Evolutionary conservation across 257 asterid genomes (phyloP).

Genomic region (Anisodus tanguticus): DNA sequence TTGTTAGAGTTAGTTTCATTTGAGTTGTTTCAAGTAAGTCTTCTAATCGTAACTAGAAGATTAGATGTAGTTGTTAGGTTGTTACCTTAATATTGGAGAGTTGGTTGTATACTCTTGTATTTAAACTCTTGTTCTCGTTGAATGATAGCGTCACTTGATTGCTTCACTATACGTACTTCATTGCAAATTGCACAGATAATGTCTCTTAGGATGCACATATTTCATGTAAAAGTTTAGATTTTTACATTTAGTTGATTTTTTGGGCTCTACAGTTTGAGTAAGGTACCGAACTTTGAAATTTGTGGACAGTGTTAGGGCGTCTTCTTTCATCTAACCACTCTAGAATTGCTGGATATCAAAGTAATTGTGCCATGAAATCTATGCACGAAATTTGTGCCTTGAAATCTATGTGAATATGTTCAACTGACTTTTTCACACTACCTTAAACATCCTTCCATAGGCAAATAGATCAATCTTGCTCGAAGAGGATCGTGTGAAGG

Average conservation of each 20-base stretch:
- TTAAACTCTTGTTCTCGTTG: neutral
- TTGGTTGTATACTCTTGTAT: neutral
- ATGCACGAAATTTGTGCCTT: neutral
- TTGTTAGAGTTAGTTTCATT: neutral
- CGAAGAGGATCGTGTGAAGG: conserved; percentile 86
- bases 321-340: neutral
- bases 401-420: conserved; percentile 15
- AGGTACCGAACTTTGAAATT: neutral
- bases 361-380: conserved; percentile 11
- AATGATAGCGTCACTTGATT: conserved; percentile 10
- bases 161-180: neutral
- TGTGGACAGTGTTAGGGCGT: neutral
- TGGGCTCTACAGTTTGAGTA: neutral
- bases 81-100: neutral
- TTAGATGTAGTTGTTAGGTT: neutral
- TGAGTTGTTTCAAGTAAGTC: neutral
- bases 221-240: conserved; percentile 12
- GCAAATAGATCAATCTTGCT: conserved; percentile 95
- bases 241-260: neutral
- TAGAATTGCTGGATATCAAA: neutral
- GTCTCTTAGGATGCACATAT: neutral
- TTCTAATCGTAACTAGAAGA: neutral
- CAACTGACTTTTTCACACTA: conserved; percentile 9
- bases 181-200: neutral
- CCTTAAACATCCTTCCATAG: conserved; percentile 47